These are phyloP conservation scores for Solanum appendiculatum DNA, from an alignment of 257 asterid species.

Conservation along the genomic window DNA sequence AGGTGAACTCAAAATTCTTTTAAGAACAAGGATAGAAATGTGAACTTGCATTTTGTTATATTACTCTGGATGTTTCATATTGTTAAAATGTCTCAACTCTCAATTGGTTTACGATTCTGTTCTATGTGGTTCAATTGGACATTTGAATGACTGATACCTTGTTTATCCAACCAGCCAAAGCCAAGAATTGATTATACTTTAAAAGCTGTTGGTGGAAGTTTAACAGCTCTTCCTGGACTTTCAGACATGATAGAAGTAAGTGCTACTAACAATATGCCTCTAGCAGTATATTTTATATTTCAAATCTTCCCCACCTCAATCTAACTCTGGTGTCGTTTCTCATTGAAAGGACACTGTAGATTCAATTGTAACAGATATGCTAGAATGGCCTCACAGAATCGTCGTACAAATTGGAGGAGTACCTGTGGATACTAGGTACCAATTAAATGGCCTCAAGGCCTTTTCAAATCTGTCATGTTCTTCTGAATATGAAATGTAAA, in stretches of 20 bases:
- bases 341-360: slow-evolving; percentile 70
- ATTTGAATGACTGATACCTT: not conserved
- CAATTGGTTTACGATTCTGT: not conserved
- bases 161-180: slow-evolving; percentile 59
- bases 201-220: slow-evolving; percentile 97
- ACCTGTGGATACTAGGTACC: slow-evolving; percentile 73
- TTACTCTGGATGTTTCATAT: not conserved
- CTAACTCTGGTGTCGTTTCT: slow-evolving; percentile 16
- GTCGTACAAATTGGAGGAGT: slow-evolving; percentile 96
- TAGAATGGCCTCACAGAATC: slow-evolving; percentile 99
- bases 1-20: not conserved
- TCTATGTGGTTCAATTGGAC: not conserved
- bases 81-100: not conserved
- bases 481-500: not conserved
- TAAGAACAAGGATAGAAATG: not conserved
- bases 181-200: slow-evolving; percentile 89
- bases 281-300: not conserved
- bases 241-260: slow-evolving; percentile 98
- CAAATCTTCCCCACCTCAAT: not conserved
- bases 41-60: not conserved
- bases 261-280: not conserved
- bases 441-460: not conserved
- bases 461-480: not conserved
- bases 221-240: slow-evolving; percentile 92
- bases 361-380: slow-evolving; percentile 78